These are phyloP conservation scores for Fusarium scirpi DNA, from an alignment of 2,329 filamentous ascomycete genomes.

Conservation along the genomic window DNA sequence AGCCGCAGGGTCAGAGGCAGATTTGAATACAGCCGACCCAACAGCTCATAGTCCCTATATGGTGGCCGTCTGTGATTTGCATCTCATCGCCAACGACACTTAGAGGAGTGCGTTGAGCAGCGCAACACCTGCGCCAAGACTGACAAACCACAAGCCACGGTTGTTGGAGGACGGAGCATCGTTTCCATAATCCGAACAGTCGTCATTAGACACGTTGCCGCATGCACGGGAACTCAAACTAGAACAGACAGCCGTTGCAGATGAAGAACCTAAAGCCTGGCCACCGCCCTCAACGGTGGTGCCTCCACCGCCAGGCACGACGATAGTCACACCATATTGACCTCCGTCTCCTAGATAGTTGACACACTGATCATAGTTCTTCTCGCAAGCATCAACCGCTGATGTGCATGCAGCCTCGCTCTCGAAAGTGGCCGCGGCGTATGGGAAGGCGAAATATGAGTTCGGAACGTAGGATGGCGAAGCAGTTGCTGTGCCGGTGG, in stretches of 20 bases:
- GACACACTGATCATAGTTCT: constrained; percentile 67
- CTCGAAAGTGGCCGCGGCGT: constrained; percentile 64
- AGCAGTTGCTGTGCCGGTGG: constrained; percentile 52
- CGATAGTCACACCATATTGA: constrained; percentile 66
- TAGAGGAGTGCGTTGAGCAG: constrained; percentile 31
- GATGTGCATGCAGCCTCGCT: constrained; percentile 64
- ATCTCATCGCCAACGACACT: not conserved
- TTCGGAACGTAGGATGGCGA: constrained; percentile 67
- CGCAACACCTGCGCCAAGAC: constrained; percentile 27
- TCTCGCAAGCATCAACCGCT: constrained; percentile 63
- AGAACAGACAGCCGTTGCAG: constrained; percentile 66
- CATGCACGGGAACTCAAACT: constrained; percentile 67
- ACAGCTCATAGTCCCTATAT: not conserved
- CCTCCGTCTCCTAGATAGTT: constrained; percentile 58
- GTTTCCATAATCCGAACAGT: constrained; percentile 52
- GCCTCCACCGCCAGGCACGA: constrained; percentile 65
- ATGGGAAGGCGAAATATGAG: constrained; percentile 70
- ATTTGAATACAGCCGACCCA: not conserved
- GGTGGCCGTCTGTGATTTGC: not conserved
- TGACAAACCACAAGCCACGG: constrained; percentile 18
- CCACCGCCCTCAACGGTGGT: constrained; percentile 62
- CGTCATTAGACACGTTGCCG: constrained; percentile 55
- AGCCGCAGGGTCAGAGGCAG: not conserved
- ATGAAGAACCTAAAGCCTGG: constrained; percentile 56
- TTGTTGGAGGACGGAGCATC: constrained; percentile 25